These are phyloP conservation scores for Schizonepeta tenuifolia DNA, from an alignment of 257 asterid genomes.

Conservation along the genomic window DNA sequence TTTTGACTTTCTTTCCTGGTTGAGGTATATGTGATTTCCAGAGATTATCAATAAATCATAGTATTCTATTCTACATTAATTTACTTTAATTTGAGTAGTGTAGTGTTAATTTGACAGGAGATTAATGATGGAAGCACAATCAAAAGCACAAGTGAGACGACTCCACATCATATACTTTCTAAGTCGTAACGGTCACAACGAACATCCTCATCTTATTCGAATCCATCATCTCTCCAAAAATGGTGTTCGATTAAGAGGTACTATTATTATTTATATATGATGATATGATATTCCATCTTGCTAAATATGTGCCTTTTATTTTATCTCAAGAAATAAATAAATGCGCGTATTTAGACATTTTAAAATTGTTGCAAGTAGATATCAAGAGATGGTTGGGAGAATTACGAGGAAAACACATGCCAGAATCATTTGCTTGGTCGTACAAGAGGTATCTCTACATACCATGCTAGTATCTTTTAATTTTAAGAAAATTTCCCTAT, in stretches of 20 bases:
- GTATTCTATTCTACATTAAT: too few relatives aligned
- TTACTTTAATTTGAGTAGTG: too few relatives aligned
- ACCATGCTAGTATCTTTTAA: too few relatives aligned
- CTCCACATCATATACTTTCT: conserved; percentile 76
- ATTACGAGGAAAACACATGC: conserved; percentile 85
- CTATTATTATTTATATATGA: too few relatives aligned
- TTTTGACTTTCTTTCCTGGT: too few relatives aligned
- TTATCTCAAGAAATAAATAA: background rate
- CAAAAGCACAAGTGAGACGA: conserved; percentile 54
- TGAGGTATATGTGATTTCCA: too few relatives aligned
- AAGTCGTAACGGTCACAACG: conserved; percentile 61
- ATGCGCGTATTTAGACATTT: background rate
- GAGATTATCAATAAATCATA: too few relatives aligned
- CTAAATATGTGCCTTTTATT: too few relatives aligned
- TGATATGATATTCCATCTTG: too few relatives aligned
- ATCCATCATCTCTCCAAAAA: conserved; percentile 72
- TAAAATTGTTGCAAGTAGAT: conserved; percentile 38
- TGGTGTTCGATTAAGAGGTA: conserved; percentile 81
- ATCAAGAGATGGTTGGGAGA: conserved; percentile 89
- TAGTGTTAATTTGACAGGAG: conserved; percentile 39
- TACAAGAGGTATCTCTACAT: conserved; percentile 61
- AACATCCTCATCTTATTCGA: conserved; percentile 89
- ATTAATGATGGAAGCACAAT: conserved; percentile 53
- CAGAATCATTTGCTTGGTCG: conserved; percentile 88
- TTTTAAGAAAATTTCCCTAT: too few relatives aligned